Base-by-base conservation (phyloP, 2,329 filamentous ascomycete species). In the Diaporthe sp. region DNA sequence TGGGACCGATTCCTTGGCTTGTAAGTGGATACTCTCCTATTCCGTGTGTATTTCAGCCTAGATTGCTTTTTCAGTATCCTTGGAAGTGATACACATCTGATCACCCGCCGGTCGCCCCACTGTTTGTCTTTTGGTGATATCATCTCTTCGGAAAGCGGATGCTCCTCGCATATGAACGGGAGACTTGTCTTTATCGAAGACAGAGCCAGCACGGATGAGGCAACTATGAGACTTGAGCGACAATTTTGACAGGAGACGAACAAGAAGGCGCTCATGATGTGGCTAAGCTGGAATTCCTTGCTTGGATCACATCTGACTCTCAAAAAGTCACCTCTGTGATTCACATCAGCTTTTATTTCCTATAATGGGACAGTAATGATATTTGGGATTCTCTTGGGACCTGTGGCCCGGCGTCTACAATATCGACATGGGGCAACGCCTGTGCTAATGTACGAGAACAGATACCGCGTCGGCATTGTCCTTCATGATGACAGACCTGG, bases 401-500 rank as follows among this genome's bases (percentile, higher is more conserved):
- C n/a, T 42, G 22, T 22, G 31, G 65, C 65, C 28, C 15, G 3
- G 4, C 28, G 5, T 39, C 31, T 53, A 39, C 7, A 42, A 20
- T 34, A 31, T 28, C n/a, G n/a, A 37, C 22, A 55, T 55, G 25
- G 13, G 12, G 9, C n/a, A 55, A 17, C 13, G 17, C 2, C 9
- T 0, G 34, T 70, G 65, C 65, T 70, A 42, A 70, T 28, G 5
- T 13, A 42, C 15, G 47, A 53, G 47, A 53, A 55, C 49, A 73
- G 71, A 98, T 85, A 97, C 95, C 6, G 94, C 94, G 77, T 97
- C 95, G 7, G 96, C 96, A 4, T 88, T 98, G 75, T 97, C 94
- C 79, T 98, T 98, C 86, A 98, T 98, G 94, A 91, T 98, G 82
- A 91, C 94, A 81, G 95, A 97, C 81, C 88, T 98, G 20, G 95